These are phyloP conservation scores for Calonectria pteridis DNA, from an alignment of 2,329 filamentous ascomycete genomes.

Conservation along the genomic window DNA sequence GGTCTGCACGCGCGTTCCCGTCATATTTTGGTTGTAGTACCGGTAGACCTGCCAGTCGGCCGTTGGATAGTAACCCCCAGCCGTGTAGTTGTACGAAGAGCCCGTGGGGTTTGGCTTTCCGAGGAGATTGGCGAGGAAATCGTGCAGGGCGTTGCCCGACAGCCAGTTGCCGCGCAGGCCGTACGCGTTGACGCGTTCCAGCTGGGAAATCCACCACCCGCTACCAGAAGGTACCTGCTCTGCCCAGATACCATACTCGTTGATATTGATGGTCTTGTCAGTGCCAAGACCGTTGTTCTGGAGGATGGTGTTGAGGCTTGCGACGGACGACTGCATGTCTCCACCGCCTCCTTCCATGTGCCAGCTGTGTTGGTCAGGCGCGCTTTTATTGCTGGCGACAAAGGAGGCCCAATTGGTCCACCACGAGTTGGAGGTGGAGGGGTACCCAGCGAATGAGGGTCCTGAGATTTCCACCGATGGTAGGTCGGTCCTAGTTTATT, in stretches of 20 bases:
- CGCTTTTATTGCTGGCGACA: neutral
- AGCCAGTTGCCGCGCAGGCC: conserved; percentile 62
- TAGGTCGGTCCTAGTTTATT: neutral
- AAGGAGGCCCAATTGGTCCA: conserved; percentile 18
- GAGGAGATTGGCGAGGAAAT: conserved; percentile 55
- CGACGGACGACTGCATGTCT: conserved; percentile 2
- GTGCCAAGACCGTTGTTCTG: conserved; percentile 24
- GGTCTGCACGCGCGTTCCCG: conserved; percentile 7
- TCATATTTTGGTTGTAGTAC: conserved; percentile 28
- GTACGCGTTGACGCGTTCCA: conserved; percentile 57
- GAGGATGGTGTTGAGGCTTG: conserved; percentile 11
- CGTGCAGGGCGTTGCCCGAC: conserved; percentile 54
- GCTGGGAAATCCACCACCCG: conserved; percentile 60
- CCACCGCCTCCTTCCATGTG: conserved; percentile 23
- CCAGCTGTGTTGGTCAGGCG: conserved; percentile 31
- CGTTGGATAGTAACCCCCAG: conserved; percentile 23
- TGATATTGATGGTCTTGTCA: conserved; percentile 56
- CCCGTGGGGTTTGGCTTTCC: conserved; percentile 20
- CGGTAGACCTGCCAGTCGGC: conserved; percentile 32
- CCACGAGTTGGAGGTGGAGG: conserved; percentile 16
- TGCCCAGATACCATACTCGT: conserved; percentile 58
- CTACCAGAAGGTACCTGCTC: conserved; percentile 57
- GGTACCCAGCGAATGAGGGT: conserved; percentile 20
- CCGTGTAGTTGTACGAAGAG: neutral
- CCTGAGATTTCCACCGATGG: conserved; percentile 17